phyloP scores from a whole-genome alignment of 495 filamentous ascomycete genomes.

The Aspergillus carlsbadensis region DNA sequence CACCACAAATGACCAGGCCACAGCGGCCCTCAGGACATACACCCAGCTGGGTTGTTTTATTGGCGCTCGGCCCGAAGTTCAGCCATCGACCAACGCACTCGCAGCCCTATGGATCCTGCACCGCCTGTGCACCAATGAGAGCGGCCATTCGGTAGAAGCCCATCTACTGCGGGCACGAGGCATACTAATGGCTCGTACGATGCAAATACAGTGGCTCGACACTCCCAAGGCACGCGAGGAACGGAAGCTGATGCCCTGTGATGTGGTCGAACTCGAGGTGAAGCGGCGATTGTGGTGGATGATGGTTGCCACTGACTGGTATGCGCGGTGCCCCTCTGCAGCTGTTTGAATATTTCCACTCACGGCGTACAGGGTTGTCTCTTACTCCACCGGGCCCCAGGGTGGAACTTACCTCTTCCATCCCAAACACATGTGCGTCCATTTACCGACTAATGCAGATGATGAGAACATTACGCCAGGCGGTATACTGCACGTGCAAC shows the following conservation, averaged over 20 bases:
- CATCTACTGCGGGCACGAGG: not conserved
- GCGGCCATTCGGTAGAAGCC: not conserved
- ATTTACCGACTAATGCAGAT: constrained; percentile 29
- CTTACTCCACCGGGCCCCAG: constrained; percentile 25
- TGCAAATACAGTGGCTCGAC: constrained; percentile 31
- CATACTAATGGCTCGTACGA: constrained; percentile 20
- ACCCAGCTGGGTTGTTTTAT: constrained; percentile 16
- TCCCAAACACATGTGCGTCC: constrained; percentile 32
- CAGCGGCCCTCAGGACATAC: constrained; percentile 24
- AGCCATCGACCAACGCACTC: not conserved
- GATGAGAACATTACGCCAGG: constrained; percentile 24
- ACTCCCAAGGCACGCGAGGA: constrained; percentile 23
- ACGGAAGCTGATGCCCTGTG: constrained; percentile 21
- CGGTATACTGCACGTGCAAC: constrained; percentile 9
- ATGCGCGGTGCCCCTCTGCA: not conserved
- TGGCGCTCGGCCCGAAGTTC: constrained; percentile 22
- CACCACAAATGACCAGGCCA: constrained; percentile 21
- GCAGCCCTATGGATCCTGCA: not conserved
- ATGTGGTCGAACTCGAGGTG: constrained; percentile 32
- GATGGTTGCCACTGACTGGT: constrained; percentile 36
- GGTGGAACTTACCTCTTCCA: constrained; percentile 31
- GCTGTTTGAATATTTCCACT: not conserved
- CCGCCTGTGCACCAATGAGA: not conserved
- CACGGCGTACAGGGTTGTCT: constrained; percentile 21
- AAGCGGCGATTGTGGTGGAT: constrained; percentile 33